Conservation (phyloP, 345 rosid species). For the Moricandia moricandioides region DNA sequence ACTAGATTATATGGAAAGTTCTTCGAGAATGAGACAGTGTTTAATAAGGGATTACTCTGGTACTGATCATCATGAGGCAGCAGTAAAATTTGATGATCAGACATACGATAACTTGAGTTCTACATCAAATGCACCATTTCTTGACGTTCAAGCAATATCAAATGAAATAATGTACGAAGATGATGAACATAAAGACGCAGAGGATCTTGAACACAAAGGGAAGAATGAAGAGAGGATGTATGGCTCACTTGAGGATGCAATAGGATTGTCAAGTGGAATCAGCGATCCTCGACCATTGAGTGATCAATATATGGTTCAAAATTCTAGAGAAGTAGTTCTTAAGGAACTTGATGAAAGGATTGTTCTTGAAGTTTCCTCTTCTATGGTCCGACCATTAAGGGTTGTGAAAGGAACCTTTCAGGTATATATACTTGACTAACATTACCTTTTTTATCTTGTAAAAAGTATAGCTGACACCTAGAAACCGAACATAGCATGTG, state of each 20-base stretch:
- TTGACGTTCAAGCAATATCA: constrained; percentile 71
- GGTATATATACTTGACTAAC: constrained; percentile 41
- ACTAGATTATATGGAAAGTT: constrained; percentile 88
- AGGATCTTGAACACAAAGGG: constrained; percentile 43
- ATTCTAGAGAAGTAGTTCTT: constrained; percentile 53
- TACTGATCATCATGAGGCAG: constrained; percentile 68
- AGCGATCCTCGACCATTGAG: constrained; percentile 48
- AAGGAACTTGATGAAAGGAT: constrained; percentile 79
- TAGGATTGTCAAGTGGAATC: constrained; percentile 42
- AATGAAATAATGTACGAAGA: constrained; percentile 66
- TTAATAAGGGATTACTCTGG: constrained; percentile 68
- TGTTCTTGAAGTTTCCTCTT: constrained; percentile 81
- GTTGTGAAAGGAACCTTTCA: constrained; percentile 88
- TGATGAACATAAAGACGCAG: constrained; percentile 57
- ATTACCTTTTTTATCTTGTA: neutral
- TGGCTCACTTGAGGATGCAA: constrained; percentile 48
- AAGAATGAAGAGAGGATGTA: constrained; percentile 44
- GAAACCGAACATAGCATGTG: neutral
- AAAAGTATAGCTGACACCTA: neutral
- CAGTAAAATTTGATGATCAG: constrained; percentile 63
- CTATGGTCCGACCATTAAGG: constrained; percentile 80
- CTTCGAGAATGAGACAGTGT: constrained; percentile 87
- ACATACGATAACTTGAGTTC: constrained; percentile 42
- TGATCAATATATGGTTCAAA: constrained; percentile 50
- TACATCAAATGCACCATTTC: constrained; percentile 56